phyloP scores from a whole-genome alignment of 1,284 basidiomycete genomes.

The Mycena sp. region DNA sequence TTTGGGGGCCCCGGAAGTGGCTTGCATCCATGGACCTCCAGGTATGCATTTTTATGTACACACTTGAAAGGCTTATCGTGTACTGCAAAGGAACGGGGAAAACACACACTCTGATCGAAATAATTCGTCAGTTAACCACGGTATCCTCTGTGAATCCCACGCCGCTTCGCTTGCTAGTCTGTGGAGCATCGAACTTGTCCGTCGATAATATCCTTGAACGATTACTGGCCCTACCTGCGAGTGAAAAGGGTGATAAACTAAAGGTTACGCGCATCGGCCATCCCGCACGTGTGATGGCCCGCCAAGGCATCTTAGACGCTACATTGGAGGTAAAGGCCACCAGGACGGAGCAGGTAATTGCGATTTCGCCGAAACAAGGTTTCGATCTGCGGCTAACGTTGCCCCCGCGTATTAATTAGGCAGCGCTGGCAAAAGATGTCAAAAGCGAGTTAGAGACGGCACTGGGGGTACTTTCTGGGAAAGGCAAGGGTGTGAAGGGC shows the following conservation, averaged over 20 bases:
- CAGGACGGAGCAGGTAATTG: slow-evolving; percentile 74
- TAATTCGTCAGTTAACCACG: slow-evolving; percentile 84
- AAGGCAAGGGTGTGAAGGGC: slow-evolving; percentile 81
- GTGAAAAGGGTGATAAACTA: slow-evolving; percentile 50
- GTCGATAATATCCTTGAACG: slow-evolving; percentile 92
- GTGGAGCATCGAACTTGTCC: slow-evolving; percentile 91
- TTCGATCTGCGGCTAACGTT: neutral
- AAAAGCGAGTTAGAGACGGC: slow-evolving; percentile 83
- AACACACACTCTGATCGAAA: slow-evolving; percentile 91
- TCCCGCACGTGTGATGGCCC: slow-evolving; percentile 89
- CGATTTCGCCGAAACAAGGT: neutral
- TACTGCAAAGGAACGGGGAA: slow-evolving; percentile 80
- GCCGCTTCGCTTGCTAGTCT: slow-evolving; percentile 76
- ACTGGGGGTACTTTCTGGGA: slow-evolving; percentile 75
- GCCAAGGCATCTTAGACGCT: slow-evolving; percentile 71
- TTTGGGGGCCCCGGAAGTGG: slow-evolving; percentile 78
- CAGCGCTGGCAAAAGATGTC: slow-evolving; percentile 84
- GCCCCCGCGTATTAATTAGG: slow-evolving; percentile 47
- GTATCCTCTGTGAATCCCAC: slow-evolving; percentile 57
- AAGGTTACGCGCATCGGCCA: slow-evolving; percentile 89
- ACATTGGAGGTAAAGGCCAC: slow-evolving; percentile 92
- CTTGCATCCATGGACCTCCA: slow-evolving; percentile 97
- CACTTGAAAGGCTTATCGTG: neutral
- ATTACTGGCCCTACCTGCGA: slow-evolving; percentile 67
- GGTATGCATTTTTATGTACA: slow-evolving; percentile 55